These are phyloP conservation scores for Pleurotus giganteus DNA, from an alignment of 768 basidiomycete species.

Conservation along the genomic window DNA sequence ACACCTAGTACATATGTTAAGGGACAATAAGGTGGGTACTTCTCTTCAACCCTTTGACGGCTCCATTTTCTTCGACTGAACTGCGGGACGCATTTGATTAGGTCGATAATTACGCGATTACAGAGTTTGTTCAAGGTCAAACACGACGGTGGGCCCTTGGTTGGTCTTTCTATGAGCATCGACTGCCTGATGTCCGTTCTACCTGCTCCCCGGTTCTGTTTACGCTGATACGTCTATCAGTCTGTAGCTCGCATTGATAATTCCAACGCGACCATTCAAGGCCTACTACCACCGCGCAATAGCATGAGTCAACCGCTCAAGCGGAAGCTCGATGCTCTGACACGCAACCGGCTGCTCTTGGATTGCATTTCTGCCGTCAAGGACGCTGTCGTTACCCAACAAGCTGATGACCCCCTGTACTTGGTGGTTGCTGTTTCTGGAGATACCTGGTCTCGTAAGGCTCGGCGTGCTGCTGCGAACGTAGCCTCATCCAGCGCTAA, in stretches of 20 bases:
- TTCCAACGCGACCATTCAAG: slow-evolving; percentile 42
- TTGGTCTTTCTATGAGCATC: slow-evolving; percentile 71
- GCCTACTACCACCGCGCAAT: slow-evolving; percentile 58
- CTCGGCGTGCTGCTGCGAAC: slow-evolving; percentile 42
- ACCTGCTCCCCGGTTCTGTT: neutral
- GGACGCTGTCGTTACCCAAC: slow-evolving; percentile 11
- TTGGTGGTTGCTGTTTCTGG: slow-evolving; percentile 26
- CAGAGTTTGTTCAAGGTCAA: slow-evolving; percentile 81
- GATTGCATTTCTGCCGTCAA: slow-evolving; percentile 33
- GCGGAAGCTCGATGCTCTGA: slow-evolving; percentile 3
- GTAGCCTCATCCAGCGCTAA: neutral
- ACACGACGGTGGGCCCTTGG: slow-evolving; percentile 92
- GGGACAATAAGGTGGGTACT: slow-evolving; percentile 29
- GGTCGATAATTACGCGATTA: slow-evolving; percentile 86
- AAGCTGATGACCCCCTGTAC: slow-evolving; percentile 10
- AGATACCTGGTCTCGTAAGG: slow-evolving; percentile 72
- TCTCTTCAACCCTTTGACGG: neutral
- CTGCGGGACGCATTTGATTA: slow-evolving; percentile 25
- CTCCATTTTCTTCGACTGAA: neutral
- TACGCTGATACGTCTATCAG: slow-evolving; percentile 17
- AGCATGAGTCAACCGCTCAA: slow-evolving; percentile 43
- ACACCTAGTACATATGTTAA: slow-evolving; percentile 56
- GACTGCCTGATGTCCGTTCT: slow-evolving; percentile 74
- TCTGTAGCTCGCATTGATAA: slow-evolving; percentile 31
- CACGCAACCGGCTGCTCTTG: slow-evolving; percentile 19